Evolutionary conservation across 345 rosid species (phyloP).

Genomic region (Citropsis articulata): DNA sequence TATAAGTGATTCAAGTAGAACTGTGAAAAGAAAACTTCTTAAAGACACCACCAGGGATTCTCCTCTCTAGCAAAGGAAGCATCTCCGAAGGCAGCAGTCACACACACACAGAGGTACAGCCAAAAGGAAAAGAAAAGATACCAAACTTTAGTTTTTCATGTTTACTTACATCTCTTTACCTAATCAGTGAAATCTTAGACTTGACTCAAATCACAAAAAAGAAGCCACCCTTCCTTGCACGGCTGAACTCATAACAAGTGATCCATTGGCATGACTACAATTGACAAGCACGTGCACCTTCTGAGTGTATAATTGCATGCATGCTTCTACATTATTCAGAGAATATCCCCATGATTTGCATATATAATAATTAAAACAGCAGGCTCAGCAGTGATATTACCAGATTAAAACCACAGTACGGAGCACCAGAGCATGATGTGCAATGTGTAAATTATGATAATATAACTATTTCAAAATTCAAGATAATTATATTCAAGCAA

Average conservation of each 20-base stretch:
- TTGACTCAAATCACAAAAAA: not conserved
- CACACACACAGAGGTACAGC: not conserved
- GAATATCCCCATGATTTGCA: not conserved
- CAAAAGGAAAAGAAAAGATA: not conserved
- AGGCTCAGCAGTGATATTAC: not conserved
- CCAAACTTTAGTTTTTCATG: conserved; percentile 1
- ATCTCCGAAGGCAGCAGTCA: conserved; percentile 16
- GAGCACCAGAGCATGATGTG: no score
- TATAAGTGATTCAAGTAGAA: conserved; percentile 11
- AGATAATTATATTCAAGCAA: not conserved
- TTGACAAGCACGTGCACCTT: not conserved
- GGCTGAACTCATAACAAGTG: not conserved
- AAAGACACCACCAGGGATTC: conserved; percentile 23
- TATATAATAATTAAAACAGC: not conserved
- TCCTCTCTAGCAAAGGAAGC: conserved; percentile 17
- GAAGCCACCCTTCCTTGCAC: not conserved
- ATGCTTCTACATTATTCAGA: not conserved
- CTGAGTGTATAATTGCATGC: not conserved
- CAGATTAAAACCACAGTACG: not conserved
- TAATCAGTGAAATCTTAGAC: not conserved
- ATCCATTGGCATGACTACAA: not conserved
- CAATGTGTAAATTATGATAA: not conserved
- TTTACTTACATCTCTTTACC: not conserved
- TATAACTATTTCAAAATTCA: not conserved
- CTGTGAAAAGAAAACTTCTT: conserved; percentile 15